These are phyloP conservation scores for Nidularia sp. DNA, from an alignment of 768 basidiomycete genomes.

Conservation along the genomic window DNA sequence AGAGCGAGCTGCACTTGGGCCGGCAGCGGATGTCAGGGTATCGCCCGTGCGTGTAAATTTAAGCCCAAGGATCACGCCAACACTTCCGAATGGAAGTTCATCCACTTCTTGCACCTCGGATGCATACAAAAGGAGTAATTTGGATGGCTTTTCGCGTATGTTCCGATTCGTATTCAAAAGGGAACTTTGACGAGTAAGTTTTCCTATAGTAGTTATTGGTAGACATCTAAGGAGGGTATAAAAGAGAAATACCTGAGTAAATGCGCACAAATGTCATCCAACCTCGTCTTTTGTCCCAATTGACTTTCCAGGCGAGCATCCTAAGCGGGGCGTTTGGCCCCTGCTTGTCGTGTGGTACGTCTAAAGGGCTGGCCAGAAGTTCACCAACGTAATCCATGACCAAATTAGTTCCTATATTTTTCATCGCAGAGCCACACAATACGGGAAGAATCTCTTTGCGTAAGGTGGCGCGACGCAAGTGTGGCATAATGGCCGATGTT, in stretches of 20 bases:
- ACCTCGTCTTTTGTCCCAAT: slow-evolving; percentile 75
- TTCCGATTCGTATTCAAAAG: slow-evolving; percentile 66
- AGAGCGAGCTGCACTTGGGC: slow-evolving; percentile 29
- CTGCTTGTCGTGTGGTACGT: slow-evolving; percentile 48
- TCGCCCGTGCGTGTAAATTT: slow-evolving; percentile 86
- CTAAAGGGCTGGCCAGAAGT: slow-evolving; percentile 73
- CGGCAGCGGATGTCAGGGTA: slow-evolving; percentile 61
- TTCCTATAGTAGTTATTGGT: slow-evolving; percentile 40
- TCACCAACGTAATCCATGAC: slow-evolving; percentile 81
- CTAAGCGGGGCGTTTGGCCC: slow-evolving; percentile 46
- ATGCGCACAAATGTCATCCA: slow-evolving; percentile 94
- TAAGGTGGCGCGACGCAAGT: slow-evolving; percentile 67
- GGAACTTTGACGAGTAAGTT: slow-evolving; percentile 55
- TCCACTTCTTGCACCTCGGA: slow-evolving; percentile 75
- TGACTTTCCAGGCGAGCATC: slow-evolving; percentile 84
- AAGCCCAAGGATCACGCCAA: slow-evolving; percentile 81
- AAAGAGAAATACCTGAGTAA: slow-evolving; percentile 64
- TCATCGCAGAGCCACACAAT: slow-evolving; percentile 78
- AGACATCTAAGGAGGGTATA: not conserved
- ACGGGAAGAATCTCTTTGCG: slow-evolving; percentile 69
- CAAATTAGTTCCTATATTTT: slow-evolving; percentile 76
- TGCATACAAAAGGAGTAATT: slow-evolving; percentile 76
- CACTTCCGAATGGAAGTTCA: slow-evolving; percentile 72
- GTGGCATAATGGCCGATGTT: slow-evolving; percentile 46
- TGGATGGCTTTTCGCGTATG: slow-evolving; percentile 69